Conservation (phyloP, 768 basidiomycete genomes). For the Lactarius pseudohatsudake region DNA sequence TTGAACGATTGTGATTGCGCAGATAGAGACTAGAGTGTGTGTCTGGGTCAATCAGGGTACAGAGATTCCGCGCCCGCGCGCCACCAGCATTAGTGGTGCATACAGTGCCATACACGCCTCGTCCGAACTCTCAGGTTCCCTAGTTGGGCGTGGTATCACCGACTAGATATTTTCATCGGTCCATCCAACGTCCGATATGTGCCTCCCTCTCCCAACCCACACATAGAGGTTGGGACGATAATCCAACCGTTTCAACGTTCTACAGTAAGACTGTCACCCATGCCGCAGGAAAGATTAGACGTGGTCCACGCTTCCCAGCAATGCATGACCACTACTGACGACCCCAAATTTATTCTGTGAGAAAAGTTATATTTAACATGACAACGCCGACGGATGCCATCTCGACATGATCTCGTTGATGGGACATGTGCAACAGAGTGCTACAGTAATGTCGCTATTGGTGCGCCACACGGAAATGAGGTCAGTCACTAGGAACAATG, state of each 20-base stretch:
- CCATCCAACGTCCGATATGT: conserved; percentile 63
- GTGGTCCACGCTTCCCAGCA: conserved; percentile 1
- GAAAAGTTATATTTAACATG: background rate
- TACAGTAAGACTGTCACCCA: conserved; percentile 44
- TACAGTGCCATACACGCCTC: conserved; percentile 26
- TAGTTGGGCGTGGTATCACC: background rate
- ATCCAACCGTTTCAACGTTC: conserved; percentile 48
- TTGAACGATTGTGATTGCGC: conserved; percentile 38
- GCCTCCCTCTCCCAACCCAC: conserved; percentile 61
- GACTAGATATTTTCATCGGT: conserved; percentile 55
- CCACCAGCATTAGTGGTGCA: conserved; percentile 42
- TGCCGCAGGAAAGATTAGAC: conserved; percentile 41
- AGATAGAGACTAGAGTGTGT: conserved; percentile 45
- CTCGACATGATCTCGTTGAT: background rate
- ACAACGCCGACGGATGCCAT: background rate
- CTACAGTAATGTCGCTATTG: background rate
- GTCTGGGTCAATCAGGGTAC: conserved; percentile 40
- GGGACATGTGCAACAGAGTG: background rate
- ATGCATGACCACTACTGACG: background rate
- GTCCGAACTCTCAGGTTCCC: conserved; percentile 25
- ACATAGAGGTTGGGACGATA: conserved; percentile 59
- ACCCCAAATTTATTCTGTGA: background rate
- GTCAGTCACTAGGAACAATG: background rate
- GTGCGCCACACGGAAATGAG: background rate
- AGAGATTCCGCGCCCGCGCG: conserved; percentile 37